phyloP scores from a whole-genome alignment of 2,329 filamentous ascomycete genomes.

The Sporothrix dimorphospora region DNA sequence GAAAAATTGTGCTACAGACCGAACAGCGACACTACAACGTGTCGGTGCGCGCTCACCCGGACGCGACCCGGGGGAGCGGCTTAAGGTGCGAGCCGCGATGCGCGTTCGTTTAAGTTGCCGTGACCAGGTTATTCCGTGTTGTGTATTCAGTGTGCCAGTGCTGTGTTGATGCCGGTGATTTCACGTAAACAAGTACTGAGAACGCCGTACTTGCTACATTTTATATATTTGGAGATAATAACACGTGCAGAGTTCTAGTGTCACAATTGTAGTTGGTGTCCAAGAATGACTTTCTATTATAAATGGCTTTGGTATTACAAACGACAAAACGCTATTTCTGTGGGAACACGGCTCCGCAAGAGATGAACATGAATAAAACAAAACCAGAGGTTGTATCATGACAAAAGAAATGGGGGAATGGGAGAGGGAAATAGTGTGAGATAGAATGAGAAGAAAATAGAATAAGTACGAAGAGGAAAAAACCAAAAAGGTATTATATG shows the following conservation, averaged over 20 bases:
- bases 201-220: neutral
- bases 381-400: slow-evolving; percentile 2
- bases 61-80: neutral
- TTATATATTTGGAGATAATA: neutral
- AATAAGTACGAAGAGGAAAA: neutral
- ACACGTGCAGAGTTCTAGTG: too few relatives aligned
- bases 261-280: too few relatives aligned
- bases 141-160: neutral
- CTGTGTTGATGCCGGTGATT: neutral
- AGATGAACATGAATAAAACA: slow-evolving; percentile 1
- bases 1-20: neutral
- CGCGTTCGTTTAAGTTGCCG: neutral
- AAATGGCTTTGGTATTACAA: slow-evolving; percentile 1
- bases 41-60: neutral
- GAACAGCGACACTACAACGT: neutral
- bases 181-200: neutral
- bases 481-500: slow-evolving; percentile 16
- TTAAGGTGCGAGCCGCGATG: slow-evolving; percentile 3
- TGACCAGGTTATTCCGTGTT: neutral
- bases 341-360: neutral
- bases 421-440: neutral
- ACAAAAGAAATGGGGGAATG: neutral
- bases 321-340: neutral
- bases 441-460: neutral
- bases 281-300: too few relatives aligned